Percentiles rank a stretch among this genome's conserved stretches.
Conservation (phyloP, 176 grass and related monocot genomes). For the Bolboschoenus planiculmis region DNA sequence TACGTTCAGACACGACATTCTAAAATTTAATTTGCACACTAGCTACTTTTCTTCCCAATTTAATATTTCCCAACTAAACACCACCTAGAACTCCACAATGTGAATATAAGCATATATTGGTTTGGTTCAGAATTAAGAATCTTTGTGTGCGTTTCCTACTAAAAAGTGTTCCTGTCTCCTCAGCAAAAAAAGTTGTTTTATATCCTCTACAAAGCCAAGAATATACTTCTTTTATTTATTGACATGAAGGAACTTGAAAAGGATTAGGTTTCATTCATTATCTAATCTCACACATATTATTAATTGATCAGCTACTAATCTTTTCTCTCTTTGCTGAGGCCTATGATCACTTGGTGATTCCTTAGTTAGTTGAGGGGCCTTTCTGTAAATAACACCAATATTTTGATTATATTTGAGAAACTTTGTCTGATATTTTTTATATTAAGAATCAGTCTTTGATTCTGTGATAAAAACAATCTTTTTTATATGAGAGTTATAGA, state of each 20-base stretch:
- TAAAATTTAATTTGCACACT: background rate
- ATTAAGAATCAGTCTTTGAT: too few relatives aligned
- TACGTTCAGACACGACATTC: too few relatives aligned
- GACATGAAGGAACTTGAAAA: background rate
- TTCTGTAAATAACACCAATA: background rate
- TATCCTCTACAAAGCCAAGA: background rate
- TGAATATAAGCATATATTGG: background rate
- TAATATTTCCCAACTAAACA: background rate
- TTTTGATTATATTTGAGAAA: background rate
- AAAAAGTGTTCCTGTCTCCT: background rate
- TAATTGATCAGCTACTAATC: background rate
- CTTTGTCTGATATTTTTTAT: too few relatives aligned
- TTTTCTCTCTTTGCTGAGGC: background rate
- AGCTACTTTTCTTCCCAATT: background rate
- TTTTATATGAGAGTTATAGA: too few relatives aligned
- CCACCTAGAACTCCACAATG: background rate
- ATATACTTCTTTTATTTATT: conserved; percentile 11
- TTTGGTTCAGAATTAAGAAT: background rate
- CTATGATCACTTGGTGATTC: too few relatives aligned
- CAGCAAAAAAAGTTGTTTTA: background rate
- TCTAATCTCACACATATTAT: background rate
- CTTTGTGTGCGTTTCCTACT: background rate
- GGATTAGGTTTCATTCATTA: background rate
- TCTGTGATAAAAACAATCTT: too few relatives aligned
- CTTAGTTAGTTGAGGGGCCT: too few relatives aligned